Percentiles rank a stretch among this genome's conserved stretches.
Conservation (phyloP, 108 stramenopile genomes). For the Chaetoceros tenuissimus region DNA sequence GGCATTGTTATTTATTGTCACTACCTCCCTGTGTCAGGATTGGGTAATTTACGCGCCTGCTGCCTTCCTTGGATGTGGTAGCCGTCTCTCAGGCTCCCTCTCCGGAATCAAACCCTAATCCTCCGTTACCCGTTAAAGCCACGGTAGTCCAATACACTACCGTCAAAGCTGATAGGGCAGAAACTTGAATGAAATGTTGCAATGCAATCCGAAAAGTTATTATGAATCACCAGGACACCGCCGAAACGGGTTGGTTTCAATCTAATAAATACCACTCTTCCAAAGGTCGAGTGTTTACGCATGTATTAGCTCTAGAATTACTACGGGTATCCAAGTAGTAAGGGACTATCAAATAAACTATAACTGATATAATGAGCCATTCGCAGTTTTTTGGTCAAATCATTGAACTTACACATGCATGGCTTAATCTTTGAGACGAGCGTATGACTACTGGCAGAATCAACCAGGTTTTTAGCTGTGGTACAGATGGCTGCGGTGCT, state of each 20-base stretch:
- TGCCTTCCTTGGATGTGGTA: constrained; percentile 97
- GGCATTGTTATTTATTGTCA: constrained; percentile 96
- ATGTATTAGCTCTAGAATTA: constrained; percentile 98
- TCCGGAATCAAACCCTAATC: constrained; percentile 97
- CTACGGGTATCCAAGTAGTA: constrained; percentile 98
- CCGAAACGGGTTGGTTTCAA: constrained; percentile 89
- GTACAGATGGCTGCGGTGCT: no score
- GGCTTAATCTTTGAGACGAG: constrained; percentile 99
- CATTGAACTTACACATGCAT: constrained; percentile 99
- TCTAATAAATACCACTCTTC: constrained; percentile 94
- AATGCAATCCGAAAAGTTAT: constrained; percentile 90
- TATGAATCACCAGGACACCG: constrained; percentile 91
- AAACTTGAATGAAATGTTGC: constrained; percentile 88
- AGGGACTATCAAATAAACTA: constrained; percentile 98
- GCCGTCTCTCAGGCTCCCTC: constrained; percentile 98
- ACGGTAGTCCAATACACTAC: constrained; percentile 96
- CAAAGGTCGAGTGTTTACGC: constrained; percentile 85
- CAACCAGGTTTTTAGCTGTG: constrained; percentile 97
- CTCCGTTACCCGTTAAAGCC: constrained; percentile 94
- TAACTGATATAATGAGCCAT: constrained; percentile 99
- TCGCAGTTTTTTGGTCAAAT: constrained; percentile 86
- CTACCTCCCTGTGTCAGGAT: constrained; percentile 96
- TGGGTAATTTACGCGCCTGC: constrained; percentile 98
- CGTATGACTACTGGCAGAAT: constrained; percentile 99
- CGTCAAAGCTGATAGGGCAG: constrained; percentile 98